Base-by-base conservation (phyloP, 106 monocot genomes). In the Allium fistulosum region DNA sequence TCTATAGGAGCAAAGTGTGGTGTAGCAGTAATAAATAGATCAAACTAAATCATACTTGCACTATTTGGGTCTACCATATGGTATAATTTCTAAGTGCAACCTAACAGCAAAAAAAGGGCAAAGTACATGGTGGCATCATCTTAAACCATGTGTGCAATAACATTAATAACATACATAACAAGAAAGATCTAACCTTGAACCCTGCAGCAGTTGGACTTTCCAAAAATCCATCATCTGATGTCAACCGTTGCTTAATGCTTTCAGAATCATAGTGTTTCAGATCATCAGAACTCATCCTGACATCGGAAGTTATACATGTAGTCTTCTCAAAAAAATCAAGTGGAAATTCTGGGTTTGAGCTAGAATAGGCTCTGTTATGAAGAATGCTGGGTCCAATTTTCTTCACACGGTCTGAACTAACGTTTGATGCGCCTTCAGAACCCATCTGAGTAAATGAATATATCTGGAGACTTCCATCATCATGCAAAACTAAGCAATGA, bases 251-350 rank as follows among this genome's bases (percentile, higher is more conserved):
- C 67, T 87, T 99, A 22, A 82, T 80, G 63, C 70, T 77, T 72
- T 99, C 99, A 72, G 99, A 90, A 71, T 99, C 99, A 76, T 73
- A 70, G 22, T 83, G 83, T 72, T 81, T 99, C 60, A 85, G 65
- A 15, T 81, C 78, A 71, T 99, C 99, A 73, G 90, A 69, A 62
- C 70, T 90, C 48, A 99, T 57, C 67, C 83, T 93, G 37, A 90
- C 83, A 67, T 90, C 93, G 58, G 75, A 57, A 26, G 99, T 90
- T 72, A 99, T 90, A 74, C 93, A 99, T 57, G 74, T 83, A 15
- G 99, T 87, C 72, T 87, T 99, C 62, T 99, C 99, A 87, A 99
- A 99, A 72, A 90, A 99, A 65, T 93, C 99, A 66, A 99, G 87
- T 22, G 99, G 99, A 76, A 99, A 99, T 69, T 93, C 99, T 22